phyloP scores from a whole-genome alignment of 2,329 filamentous ascomycete species.

The Thielaviopsis ethacetica region DNA sequence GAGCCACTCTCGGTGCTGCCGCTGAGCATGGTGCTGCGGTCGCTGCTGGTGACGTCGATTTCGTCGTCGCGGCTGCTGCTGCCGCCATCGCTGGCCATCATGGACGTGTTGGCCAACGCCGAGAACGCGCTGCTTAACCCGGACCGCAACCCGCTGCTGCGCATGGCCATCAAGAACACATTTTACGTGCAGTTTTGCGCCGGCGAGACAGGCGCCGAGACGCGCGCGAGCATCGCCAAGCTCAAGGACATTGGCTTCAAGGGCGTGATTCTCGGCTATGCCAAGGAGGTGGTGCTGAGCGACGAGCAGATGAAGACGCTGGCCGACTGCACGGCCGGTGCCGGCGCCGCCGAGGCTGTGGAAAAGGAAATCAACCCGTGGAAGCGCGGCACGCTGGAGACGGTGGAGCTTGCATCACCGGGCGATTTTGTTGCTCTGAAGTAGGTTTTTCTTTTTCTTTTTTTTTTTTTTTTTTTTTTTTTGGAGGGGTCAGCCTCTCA shows the following conservation, averaged over 20 bases:
- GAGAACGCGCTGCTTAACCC: constrained; percentile 51
- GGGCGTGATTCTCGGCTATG: constrained; percentile 74
- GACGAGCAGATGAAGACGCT: constrained; percentile 33
- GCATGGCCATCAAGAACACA: constrained; percentile 57
- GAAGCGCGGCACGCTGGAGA: constrained; percentile 58
- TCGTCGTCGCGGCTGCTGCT: constrained; percentile 58
- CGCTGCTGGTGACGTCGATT: constrained; percentile 50
- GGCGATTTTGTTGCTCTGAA: constrained; percentile 53
- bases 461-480: too few species aligned
- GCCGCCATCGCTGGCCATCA: constrained; percentile 48
- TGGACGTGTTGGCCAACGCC: constrained; percentile 54
- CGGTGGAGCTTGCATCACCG: constrained; percentile 46
- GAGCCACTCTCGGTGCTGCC: constrained; percentile 49
- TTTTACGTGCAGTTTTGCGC: constrained; percentile 90
- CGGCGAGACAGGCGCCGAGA: constrained; percentile 55
- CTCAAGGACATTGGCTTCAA: constrained; percentile 63
- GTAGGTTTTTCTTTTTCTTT: constrained; percentile 18
- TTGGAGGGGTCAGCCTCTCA: too few species aligned
- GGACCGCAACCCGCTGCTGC: constrained; percentile 57
- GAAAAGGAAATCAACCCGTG: constrained; percentile 51
- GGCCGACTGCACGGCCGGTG: constrained; percentile 25
- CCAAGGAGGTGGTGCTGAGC: constrained; percentile 59
- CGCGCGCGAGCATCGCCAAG: constrained; percentile 43
- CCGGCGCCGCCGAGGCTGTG: constrained; percentile 32
- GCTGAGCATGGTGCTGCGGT: constrained; percentile 48